Conservation (phyloP, 2,329 filamentous ascomycete species). For the Nemania serpens region DNA sequence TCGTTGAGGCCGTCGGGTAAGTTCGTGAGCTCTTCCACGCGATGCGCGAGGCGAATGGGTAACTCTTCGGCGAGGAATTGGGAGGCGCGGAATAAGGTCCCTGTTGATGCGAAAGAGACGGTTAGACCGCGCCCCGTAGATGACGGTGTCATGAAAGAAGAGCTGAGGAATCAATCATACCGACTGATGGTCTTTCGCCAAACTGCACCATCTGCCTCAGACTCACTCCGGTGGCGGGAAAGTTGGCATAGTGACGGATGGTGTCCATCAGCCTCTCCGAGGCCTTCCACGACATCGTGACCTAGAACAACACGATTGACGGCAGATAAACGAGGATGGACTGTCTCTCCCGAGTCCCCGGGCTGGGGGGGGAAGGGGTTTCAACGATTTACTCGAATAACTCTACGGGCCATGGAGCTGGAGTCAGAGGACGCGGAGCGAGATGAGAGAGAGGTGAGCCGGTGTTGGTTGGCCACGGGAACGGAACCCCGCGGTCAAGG, state of each 20-base stretch:
- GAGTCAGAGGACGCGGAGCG: neutral
- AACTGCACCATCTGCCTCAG: conserved; percentile 99
- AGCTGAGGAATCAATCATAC: conserved; percentile 53
- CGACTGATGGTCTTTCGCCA: conserved; percentile 88
- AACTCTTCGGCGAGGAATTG: conserved; percentile 99
- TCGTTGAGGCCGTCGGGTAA: conserved; percentile 95
- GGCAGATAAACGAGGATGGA: conserved; percentile 17
- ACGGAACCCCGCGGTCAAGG: conserved; percentile 34
- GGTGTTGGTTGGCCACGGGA: conserved; percentile 13
- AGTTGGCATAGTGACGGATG: conserved; percentile 96
- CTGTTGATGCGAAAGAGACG: conserved; percentile 19
- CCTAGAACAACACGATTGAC: conserved; percentile 27
- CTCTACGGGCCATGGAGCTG: conserved; percentile 27
- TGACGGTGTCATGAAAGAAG: neutral
- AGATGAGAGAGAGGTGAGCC: no score
- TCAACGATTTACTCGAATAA: conserved; percentile 6
- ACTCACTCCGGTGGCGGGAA: conserved; percentile 94
- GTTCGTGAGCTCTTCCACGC: conserved; percentile 90
- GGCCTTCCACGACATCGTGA: conserved; percentile 90
- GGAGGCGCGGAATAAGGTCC: conserved; percentile 90
- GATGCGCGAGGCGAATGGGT: conserved; percentile 93
- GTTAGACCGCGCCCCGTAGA: conserved; percentile 24
- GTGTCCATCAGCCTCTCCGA: conserved; percentile 91
- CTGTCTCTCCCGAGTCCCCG: neutral
- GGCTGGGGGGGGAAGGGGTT: neutral